Base-by-base conservation (phyloP, 768 basidiomycete species). In the Tylopilus balloui region DNA sequence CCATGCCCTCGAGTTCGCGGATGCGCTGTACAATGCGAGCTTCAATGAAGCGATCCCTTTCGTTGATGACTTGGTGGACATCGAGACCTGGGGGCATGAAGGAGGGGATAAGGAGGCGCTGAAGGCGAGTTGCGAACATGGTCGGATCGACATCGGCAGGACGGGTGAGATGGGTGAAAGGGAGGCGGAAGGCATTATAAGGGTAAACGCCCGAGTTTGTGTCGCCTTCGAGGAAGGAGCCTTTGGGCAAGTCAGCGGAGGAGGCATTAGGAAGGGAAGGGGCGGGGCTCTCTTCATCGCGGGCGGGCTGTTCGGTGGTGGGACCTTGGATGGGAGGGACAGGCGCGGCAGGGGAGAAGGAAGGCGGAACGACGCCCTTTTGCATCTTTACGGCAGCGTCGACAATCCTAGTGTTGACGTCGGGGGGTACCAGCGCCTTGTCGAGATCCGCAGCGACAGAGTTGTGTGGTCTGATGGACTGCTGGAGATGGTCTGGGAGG, bases 61-160 rank as follows among this genome's bases (percentile, higher is more conserved):
- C 96, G 54, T 90, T 86, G 60, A 93, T 77, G 52, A 97, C 78
- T 55, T 91, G 81, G 58, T 94, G 86, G 4, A 94, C 89, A 65
- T 99, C 96, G 25, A 99, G 80, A 14, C 95, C 95, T 10, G 78
- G 71, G 0, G 96, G 95, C 81, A 91, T 89, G 53, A 97, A 72
- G 7, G 88, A 88, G 0, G 96, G 96, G 17, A 98, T 77, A 36
- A 97, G 71, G 20, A 92, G 78, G 3, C 88, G 78, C 61, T 91
- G 88, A 24, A 90, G 74, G 28, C 85, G 83, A 24, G 85, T 86
- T 1, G 83, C 80, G 57, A 81, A 84, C 48, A 82, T 69, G 36
- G 74, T 68, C 13, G 83, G 82, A 61, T 82, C 81, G 42, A 72
- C 74, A 44, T 81, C 80, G 25, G 78, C 55, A 21, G 77, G 72